Conservation (phyloP, 2,329 filamentous ascomycete genomes). For the Helminthosporium solani region DNA sequence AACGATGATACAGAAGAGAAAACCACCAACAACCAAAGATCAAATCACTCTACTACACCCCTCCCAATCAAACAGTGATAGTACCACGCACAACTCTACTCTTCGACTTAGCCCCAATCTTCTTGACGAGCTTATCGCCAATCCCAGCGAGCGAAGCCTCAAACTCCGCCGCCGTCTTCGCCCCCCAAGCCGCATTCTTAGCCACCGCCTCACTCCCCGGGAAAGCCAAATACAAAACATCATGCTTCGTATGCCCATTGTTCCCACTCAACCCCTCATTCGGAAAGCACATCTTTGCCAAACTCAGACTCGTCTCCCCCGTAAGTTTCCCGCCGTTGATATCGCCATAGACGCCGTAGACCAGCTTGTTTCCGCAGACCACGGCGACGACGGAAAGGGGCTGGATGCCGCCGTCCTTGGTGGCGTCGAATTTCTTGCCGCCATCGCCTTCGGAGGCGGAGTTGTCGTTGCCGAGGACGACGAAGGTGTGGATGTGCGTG, state of each 20-base stretch:
- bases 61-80: not conserved
- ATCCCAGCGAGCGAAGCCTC: conserved; percentile 54
- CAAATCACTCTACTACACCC: not conserved
- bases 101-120: conserved; percentile 7
- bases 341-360: conserved; percentile 64
- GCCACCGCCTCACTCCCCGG: conserved; percentile 58
- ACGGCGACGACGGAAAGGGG: conserved; percentile 58
- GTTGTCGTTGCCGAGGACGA: conserved; percentile 55
- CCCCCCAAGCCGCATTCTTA: conserved; percentile 59
- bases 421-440: conserved; percentile 13
- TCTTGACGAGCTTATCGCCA: conserved; percentile 54
- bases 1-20: not conserved
- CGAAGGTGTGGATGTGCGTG: conserved; percentile 55
- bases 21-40: not conserved
- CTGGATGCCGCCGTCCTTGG: conserved; percentile 46
- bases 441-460: conserved; percentile 15
- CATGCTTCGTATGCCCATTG: conserved; percentile 56
- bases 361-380: conserved; percentile 53
- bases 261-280: conserved; percentile 54
- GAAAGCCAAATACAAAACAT: conserved; percentile 65
- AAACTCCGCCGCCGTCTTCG: conserved; percentile 52
- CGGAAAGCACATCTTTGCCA: conserved; percentile 59
- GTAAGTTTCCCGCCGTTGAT: conserved; percentile 58
- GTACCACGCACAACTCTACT: conserved; percentile 1
- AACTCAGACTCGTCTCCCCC: conserved; percentile 59